Evolutionary conservation across 2,329 filamentous ascomycete species (phyloP).

Genomic region (Westerdykella aurantiaca): DNA sequence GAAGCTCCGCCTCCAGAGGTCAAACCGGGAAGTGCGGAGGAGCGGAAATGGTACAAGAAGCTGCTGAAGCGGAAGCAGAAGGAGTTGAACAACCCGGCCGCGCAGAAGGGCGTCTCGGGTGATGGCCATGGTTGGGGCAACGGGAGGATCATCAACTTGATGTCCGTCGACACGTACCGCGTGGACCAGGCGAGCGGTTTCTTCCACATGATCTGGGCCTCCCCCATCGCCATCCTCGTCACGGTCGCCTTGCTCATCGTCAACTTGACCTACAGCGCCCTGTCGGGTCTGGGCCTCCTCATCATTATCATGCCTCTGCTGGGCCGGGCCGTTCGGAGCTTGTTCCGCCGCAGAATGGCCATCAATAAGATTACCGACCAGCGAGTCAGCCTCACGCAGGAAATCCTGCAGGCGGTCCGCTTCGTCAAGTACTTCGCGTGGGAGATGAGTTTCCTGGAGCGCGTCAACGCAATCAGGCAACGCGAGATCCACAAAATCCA

Average conservation of each 20-base stretch:
- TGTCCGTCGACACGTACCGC: conserved; percentile 93
- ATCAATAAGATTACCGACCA: conserved; percentile 96
- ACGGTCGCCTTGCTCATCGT: conserved; percentile 75
- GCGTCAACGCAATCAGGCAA: conserved; percentile 66
- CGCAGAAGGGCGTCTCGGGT: conserved; percentile 50
- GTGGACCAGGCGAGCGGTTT: conserved; percentile 82
- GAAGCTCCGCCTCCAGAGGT: conserved; percentile 40
- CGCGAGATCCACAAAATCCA: conserved; percentile 82
- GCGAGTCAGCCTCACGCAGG: conserved; percentile 83
- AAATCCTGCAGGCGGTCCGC: conserved; percentile 82
- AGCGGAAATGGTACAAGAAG: conserved; percentile 49
- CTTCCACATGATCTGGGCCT: conserved; percentile 88
- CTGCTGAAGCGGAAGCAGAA: conserved; percentile 39
- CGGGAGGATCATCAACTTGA: conserved; percentile 83
- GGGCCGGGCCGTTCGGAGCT: conserved; percentile 66
- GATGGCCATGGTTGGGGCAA: conserved; percentile 87
- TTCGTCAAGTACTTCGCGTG: conserved; percentile 98
- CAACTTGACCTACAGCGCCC: conserved; percentile 83
- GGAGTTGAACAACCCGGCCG: conserved; percentile 37
- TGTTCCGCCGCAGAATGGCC: conserved; percentile 66
- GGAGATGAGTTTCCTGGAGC: conserved; percentile 79
- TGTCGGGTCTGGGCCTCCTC: conserved; percentile 80
- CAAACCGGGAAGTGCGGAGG: conserved; percentile 44
- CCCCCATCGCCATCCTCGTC: conserved; percentile 70
- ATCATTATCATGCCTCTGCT: conserved; percentile 72